Conservation (phyloP, 768 basidiomycete genomes). For the Leccinum fibrillosum region DNA sequence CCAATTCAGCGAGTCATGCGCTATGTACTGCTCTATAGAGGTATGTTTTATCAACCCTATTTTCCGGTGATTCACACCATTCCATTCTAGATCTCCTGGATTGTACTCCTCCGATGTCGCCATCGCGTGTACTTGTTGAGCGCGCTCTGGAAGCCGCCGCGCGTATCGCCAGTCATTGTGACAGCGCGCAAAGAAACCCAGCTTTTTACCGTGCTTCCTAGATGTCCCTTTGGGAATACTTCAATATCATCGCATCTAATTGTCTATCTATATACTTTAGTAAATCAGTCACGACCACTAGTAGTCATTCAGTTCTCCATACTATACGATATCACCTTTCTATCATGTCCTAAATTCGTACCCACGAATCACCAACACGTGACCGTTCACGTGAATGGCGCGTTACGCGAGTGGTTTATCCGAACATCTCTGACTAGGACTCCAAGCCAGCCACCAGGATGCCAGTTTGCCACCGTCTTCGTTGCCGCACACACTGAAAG, state of each 20-base stretch:
- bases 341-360: too few relatives aligned
- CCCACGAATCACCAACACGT: too few relatives aligned
- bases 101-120: constrained; percentile 46
- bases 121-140: constrained; percentile 51
- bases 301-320: not conserved
- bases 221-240: not conserved
- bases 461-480: too few relatives aligned
- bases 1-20: constrained; percentile 64
- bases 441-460: too few relatives aligned
- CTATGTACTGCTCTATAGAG: constrained; percentile 59
- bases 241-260: constrained; percentile 1
- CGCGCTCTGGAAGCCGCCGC: constrained; percentile 54
- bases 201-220: constrained; percentile 36
- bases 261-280: not conserved
- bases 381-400: too few relatives aligned
- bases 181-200: constrained; percentile 56
- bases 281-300: not conserved
- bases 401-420: too few relatives aligned
- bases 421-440: too few relatives aligned
- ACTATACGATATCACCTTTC: not conserved
- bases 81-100: constrained; percentile 44
- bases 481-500: too few relatives aligned
- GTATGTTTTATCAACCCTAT: constrained; percentile 31
- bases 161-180: constrained; percentile 59
- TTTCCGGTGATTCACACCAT: not conserved